A percentile compares a stretch with the other conserved stretches of the same genome.
Evolutionary conservation across 2,329 filamentous ascomycete species (phyloP).

Genomic region (Monilinia laxa): DNA sequence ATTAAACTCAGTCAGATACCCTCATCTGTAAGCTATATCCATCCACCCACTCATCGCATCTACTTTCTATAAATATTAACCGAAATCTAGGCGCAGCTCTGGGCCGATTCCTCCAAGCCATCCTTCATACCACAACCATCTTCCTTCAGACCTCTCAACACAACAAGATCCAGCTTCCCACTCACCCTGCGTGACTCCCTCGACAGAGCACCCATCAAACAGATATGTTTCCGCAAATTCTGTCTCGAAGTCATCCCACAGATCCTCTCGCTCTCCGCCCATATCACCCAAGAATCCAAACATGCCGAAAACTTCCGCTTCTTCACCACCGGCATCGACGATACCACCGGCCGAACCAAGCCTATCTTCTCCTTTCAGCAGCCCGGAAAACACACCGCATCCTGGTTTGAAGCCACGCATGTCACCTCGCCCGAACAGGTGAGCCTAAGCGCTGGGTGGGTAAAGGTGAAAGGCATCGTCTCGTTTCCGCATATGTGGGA

Average conservation of each 20-base stretch:
- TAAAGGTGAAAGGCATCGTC: conserved; percentile 2
- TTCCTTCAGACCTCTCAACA: neutral
- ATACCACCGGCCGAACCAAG: neutral
- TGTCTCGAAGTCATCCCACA: conserved; percentile 5
- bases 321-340: conserved; percentile 6
- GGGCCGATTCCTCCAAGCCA: neutral
- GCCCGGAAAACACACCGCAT: neutral
- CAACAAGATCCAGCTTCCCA: neutral
- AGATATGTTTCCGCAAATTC: conserved; percentile 12
- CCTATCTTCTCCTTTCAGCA: neutral
- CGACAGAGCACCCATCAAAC: neutral
- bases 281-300: neutral
- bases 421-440: conserved; percentile 1
- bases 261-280: neutral
- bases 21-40: neutral
- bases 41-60: neutral
- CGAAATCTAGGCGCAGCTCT: neutral
- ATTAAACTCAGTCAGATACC: conserved; percentile 12
- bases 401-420: conserved; percentile 13
- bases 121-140: neutral
- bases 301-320: conserved; percentile 7
- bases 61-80: neutral
- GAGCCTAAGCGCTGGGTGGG: neutral
- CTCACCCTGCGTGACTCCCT: neutral
- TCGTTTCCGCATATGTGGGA: conserved; percentile 15